Percentiles rank a stretch among this genome's conserved stretches.
phyloP scores from a whole-genome alignment of 371 early-diverging fungal genomes.

The Mortierella polycephala region DNA sequence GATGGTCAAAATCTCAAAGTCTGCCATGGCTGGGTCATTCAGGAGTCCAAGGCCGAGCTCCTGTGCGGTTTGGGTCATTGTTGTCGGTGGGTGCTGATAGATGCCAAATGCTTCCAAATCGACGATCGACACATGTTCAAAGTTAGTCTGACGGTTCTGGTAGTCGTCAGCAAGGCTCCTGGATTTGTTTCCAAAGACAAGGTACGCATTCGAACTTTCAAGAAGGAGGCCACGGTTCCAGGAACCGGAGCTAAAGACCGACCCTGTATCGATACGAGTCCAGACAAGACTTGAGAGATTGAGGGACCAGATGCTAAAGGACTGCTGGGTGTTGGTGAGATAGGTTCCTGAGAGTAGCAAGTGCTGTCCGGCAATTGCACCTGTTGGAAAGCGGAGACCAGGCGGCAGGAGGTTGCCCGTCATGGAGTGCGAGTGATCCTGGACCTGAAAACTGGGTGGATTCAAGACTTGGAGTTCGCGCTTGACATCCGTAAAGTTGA shows the following conservation, averaged over 20 bases:
- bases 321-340: slow-evolving; percentile 70
- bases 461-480: slow-evolving; percentile 75
- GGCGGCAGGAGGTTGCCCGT: slow-evolving; percentile 74
- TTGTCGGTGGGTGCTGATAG: slow-evolving; percentile 65
- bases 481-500: slow-evolving; percentile 80
- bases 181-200: slow-evolving; percentile 79
- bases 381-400: slow-evolving; percentile 83
- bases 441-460: slow-evolving; percentile 64
- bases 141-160: slow-evolving; percentile 81
- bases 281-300: slow-evolving; percentile 73
- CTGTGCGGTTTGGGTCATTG: slow-evolving; percentile 65
- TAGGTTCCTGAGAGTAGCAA: slow-evolving; percentile 81
- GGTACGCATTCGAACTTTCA: slow-evolving; percentile 67
- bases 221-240: slow-evolving; percentile 83
- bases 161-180: slow-evolving; percentile 80
- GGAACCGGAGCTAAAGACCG: slow-evolving; percentile 72
- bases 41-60: slow-evolving; percentile 76
- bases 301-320: slow-evolving; percentile 81
- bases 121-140: slow-evolving; percentile 75
- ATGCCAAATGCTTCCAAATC: slow-evolving; percentile 82
- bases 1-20: slow-evolving; percentile 70
- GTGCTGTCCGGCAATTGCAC: slow-evolving; percentile 73
- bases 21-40: slow-evolving; percentile 73
- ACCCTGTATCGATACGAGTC: slow-evolving; percentile 76
- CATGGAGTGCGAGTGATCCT: slow-evolving; percentile 73